A percentile compares a stretch with the other conserved stretches of the same genome.
These are phyloP conservation scores for Tulasnella sp. DNA, from an alignment of 768 basidiomycete species.

Conservation along the genomic window DNA sequence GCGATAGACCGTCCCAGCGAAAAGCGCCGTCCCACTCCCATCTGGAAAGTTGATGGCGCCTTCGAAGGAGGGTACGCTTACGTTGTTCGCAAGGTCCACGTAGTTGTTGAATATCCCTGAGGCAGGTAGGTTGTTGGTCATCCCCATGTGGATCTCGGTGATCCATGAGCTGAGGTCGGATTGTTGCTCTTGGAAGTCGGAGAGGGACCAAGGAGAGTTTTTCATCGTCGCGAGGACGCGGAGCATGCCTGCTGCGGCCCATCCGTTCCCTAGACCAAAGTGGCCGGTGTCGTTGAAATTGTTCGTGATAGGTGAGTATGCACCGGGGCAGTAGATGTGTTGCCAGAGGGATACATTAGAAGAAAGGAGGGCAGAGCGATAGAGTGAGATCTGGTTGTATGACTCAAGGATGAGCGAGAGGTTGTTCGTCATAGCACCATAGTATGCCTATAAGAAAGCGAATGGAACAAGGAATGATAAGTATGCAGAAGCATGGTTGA, in stretches of 20 bases:
- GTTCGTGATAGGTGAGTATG: no score
- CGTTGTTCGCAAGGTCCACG: slow-evolving; percentile 19
- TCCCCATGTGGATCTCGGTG: slow-evolving; percentile 20
- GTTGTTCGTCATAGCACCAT: slow-evolving; percentile 20
- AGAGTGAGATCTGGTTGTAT: slow-evolving; percentile 23
- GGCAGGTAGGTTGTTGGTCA: slow-evolving; percentile 9
- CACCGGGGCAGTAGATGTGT: slow-evolving; percentile 20
- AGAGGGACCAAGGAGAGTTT: slow-evolving; percentile 18
- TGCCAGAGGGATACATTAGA: slow-evolving; percentile 20
- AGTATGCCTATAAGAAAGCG: slow-evolving; percentile 23
- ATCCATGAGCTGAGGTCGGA: slow-evolving; percentile 23
- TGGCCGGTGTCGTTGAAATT: slow-evolving; percentile 20
- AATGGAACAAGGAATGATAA: background rate
- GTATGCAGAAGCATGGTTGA: no score
- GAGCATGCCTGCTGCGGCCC: slow-evolving; percentile 26
- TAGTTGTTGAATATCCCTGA: slow-evolving; percentile 23
- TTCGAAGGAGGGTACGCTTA: slow-evolving; percentile 11
- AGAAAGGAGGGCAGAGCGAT: slow-evolving; percentile 21
- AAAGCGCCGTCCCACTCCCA: slow-evolving; percentile 21
- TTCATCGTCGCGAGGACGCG: slow-evolving; percentile 25
- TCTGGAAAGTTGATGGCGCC: slow-evolving; percentile 18
- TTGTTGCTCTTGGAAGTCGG: slow-evolving; percentile 12
- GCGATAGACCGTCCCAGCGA: slow-evolving; percentile 23
- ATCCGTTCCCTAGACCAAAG: slow-evolving; percentile 25
- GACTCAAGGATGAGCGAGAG: slow-evolving; percentile 16